These are phyloP conservation scores for Sphaerulina vaccinii DNA, from an alignment of 2,329 filamentous ascomycete genomes.

Conservation along the genomic window DNA sequence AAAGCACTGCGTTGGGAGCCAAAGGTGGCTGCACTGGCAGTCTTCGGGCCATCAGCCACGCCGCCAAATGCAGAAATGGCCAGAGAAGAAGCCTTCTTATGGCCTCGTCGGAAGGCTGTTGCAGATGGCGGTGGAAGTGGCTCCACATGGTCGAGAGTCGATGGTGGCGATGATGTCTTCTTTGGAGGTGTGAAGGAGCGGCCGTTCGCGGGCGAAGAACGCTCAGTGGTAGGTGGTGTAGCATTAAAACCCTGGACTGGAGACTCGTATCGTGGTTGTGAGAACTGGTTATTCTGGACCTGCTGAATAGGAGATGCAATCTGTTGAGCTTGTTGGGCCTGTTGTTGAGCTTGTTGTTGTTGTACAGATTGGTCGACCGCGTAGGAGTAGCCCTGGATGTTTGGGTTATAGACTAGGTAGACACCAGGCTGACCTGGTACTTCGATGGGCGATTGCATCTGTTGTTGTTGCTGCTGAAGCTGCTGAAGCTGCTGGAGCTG, in stretches of 20 bases:
- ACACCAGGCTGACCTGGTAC: constrained; percentile 71
- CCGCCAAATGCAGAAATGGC: constrained; percentile 57
- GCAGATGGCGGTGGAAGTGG: constrained; percentile 84
- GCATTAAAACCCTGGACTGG: constrained; percentile 65
- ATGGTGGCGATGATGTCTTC: constrained; percentile 64
- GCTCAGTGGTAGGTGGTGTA: constrained; percentile 66
- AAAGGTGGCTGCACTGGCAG: constrained; percentile 54
- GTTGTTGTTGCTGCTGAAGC: constrained; percentile 60
- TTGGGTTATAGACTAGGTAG: constrained; percentile 79
- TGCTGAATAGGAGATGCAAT: constrained; percentile 34
- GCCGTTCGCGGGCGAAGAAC: constrained; percentile 50
- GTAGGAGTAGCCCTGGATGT: constrained; percentile 80
- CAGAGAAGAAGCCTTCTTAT: constrained; percentile 83
- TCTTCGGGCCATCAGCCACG: constrained; percentile 67
- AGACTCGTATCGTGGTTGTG: constrained; percentile 25
- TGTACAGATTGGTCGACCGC: constrained; percentile 67
- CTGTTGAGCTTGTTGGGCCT: constrained; percentile 30
- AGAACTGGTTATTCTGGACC: constrained; percentile 28
- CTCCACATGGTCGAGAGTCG: constrained; percentile 56
- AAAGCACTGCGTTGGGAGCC: constrained; percentile 53
- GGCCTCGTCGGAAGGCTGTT: constrained; percentile 87
- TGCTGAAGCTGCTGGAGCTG: constrained; percentile 55
- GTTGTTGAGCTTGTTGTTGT: constrained; percentile 40
- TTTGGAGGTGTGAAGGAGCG: constrained; percentile 66
- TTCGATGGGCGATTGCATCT: constrained; percentile 64